Evolutionary conservation across 768 basidiomycete species (phyloP).

Genomic region (Trametes cingulata): DNA sequence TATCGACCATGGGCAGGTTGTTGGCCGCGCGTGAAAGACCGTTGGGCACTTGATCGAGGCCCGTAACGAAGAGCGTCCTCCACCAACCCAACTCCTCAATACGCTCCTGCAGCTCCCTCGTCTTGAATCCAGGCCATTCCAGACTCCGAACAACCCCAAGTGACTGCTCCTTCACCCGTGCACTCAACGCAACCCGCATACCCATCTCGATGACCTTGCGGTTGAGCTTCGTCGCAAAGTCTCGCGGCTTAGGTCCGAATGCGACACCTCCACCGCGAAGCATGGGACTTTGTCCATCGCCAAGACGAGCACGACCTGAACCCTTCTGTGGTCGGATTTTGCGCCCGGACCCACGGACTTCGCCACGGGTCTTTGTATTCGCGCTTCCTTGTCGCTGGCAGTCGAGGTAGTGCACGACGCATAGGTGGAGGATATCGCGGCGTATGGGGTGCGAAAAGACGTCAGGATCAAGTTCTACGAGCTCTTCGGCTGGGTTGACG

Average conservation of each 20-base stretch:
- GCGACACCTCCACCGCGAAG: constrained; percentile 89
- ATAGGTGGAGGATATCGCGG: constrained; percentile 90
- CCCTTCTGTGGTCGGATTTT: constrained; percentile 95
- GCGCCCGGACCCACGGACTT: constrained; percentile 84
- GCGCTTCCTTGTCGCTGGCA: constrained; percentile 90
- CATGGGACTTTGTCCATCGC: constrained; percentile 86
- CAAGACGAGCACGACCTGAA: constrained; percentile 84
- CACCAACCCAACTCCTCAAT: constrained; percentile 66
- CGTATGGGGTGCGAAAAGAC: constrained; percentile 90
- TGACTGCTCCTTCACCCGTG: constrained; percentile 72
- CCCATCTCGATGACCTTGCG: constrained; percentile 93
- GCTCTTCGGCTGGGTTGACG: constrained; percentile 43
- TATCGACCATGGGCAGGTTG: constrained; percentile 71
- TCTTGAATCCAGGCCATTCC: constrained; percentile 74
- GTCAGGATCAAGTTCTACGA: constrained; percentile 71
- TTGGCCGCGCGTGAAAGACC: constrained; percentile 61
- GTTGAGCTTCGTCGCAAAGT: constrained; percentile 91
- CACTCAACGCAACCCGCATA: constrained; percentile 85
- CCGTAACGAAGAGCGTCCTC: constrained; percentile 78
- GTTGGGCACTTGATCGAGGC: constrained; percentile 52
- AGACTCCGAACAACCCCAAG: constrained; percentile 76
- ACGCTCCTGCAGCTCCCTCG: constrained; percentile 61
- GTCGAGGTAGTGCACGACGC: constrained; percentile 86
- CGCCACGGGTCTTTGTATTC: constrained; percentile 86
- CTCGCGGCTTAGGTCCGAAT: constrained; percentile 88